phyloP scores from a whole-genome alignment of 2,329 filamentous ascomycete genomes.

The Verticillium isaacii region DNA sequence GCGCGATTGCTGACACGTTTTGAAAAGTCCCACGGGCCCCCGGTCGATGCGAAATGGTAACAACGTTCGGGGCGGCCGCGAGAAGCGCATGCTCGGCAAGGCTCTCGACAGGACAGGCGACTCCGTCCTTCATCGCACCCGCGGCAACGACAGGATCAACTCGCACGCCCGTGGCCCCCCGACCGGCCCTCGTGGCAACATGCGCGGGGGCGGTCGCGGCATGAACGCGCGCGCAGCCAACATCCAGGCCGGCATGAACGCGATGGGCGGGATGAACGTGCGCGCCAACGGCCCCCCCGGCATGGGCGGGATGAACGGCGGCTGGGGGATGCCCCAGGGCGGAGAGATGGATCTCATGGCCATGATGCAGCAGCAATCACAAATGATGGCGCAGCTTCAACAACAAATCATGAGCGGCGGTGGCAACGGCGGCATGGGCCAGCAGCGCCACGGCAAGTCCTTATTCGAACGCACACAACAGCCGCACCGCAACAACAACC shows the following conservation, averaged over 20 bases:
- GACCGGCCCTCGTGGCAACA: conserved; percentile 61
- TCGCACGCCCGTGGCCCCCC: conserved; percentile 67
- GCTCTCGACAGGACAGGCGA: conserved; percentile 76
- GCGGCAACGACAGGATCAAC: conserved; percentile 75
- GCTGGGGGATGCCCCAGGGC: conserved; percentile 44
- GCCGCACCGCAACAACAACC: conserved; percentile 35
- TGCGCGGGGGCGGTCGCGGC: conserved; percentile 43
- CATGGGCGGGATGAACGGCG: conserved; percentile 33
- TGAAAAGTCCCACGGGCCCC: conserved; percentile 78
- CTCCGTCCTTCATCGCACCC: conserved; percentile 74
- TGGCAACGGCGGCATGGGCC: conserved; percentile 36
- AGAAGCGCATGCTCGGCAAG: conserved; percentile 81
- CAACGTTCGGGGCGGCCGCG: conserved; percentile 53
- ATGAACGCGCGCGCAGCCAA: conserved; percentile 40
- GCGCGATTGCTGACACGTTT: conserved; percentile 31
- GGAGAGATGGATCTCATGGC: conserved; percentile 57
- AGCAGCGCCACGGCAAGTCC: conserved; percentile 47
- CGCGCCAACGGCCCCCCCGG: conserved; percentile 29
- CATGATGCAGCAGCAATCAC: conserved; percentile 84
- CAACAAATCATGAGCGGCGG: conserved; percentile 55
- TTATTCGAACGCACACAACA: conserved; percentile 70
- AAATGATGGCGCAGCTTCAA: conserved; percentile 76
- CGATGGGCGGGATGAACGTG: conserved; percentile 28
- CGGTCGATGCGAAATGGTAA: conserved; percentile 85
- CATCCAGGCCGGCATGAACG: conserved; percentile 44